Evolutionary conservation across 2,329 filamentous ascomycete genomes (phyloP).

Genomic region (Byssoonygena ceratinophila): DNA sequence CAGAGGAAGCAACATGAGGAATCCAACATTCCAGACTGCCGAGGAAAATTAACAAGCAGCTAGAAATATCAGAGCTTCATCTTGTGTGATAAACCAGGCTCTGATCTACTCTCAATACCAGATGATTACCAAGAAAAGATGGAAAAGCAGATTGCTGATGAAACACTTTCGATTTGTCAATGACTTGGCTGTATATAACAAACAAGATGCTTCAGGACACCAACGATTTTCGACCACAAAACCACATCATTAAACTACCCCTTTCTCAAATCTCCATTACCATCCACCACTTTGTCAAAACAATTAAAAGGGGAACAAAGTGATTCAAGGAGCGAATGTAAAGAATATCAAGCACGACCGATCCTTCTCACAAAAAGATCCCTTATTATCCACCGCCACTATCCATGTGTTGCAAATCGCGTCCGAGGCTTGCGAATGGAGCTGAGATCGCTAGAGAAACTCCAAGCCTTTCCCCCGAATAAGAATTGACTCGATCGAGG

Average conservation of each 20-base stretch:
- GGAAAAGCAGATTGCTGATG: not conserved
- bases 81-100: too few relatives aligned
- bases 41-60: too few relatives aligned
- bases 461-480: conserved; percentile 1
- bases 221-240: conserved; percentile 7
- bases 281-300: conserved; percentile 3
- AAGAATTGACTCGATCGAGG: conserved; percentile 8
- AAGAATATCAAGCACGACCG: conserved; percentile 7
- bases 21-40: too few relatives aligned
- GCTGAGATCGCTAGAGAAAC: conserved; percentile 8
- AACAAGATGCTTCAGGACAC: conserved; percentile 8
- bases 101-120: too few relatives aligned
- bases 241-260: not conserved
- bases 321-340: conserved; percentile 13
- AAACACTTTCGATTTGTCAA: conserved; percentile 5
- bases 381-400: not conserved
- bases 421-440: conserved; percentile 4
- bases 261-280: not conserved
- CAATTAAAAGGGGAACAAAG: not conserved
- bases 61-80: too few relatives aligned
- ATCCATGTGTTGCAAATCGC: not conserved
- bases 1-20: too few relatives aligned
- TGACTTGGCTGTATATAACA: not conserved
- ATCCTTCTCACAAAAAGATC: not conserved
- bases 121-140: not conserved